A percentile compares a stretch with the other conserved stretches of the same genome.
Conservation (phyloP, 2,329 filamentous ascomycete genomes). For the Apiospora aurea region DNA sequence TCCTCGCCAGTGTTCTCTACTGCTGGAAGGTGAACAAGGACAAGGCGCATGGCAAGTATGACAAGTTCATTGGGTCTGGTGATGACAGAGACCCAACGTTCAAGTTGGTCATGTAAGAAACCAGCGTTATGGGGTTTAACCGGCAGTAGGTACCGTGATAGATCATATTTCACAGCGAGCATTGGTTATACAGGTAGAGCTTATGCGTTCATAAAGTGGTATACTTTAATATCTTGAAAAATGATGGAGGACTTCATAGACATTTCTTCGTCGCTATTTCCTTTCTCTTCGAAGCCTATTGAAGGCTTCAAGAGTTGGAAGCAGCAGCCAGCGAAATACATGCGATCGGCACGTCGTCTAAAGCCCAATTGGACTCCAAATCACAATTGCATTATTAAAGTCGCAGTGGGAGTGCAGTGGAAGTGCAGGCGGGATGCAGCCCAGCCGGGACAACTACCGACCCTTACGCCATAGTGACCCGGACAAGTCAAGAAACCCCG, state of each 20-base stretch:
- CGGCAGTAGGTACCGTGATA: too few relatives aligned
- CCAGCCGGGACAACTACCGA: neutral
- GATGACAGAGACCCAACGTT: constrained; percentile 72
- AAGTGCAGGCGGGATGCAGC: neutral
- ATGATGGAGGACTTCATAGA: too few relatives aligned
- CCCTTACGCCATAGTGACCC: constrained; percentile 4
- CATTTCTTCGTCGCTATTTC: neutral
- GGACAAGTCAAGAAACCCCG: neutral
- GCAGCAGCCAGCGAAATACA: neutral
- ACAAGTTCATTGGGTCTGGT: constrained; percentile 60
- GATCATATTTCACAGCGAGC: neutral
- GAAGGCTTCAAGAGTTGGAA: too few relatives aligned
- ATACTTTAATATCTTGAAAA: neutral
- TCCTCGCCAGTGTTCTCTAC: constrained; percentile 66
- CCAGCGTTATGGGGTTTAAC: neutral
- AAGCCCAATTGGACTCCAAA: neutral
- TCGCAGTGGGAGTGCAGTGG: neutral
- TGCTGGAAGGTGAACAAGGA: constrained; percentile 70
- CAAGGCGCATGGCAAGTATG: constrained; percentile 66
- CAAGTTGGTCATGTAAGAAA: constrained; percentile 56
- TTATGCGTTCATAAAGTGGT: neutral
- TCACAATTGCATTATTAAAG: neutral
- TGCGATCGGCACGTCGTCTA: neutral
- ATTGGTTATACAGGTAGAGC: neutral
- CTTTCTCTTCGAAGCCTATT: neutral